Percentiles rank a stretch among this genome's conserved stretches.
Evolutionary conservation across 2,329 filamentous ascomycete genomes (phyloP).

Genomic region (Dactylonectria estremocensis): DNA sequence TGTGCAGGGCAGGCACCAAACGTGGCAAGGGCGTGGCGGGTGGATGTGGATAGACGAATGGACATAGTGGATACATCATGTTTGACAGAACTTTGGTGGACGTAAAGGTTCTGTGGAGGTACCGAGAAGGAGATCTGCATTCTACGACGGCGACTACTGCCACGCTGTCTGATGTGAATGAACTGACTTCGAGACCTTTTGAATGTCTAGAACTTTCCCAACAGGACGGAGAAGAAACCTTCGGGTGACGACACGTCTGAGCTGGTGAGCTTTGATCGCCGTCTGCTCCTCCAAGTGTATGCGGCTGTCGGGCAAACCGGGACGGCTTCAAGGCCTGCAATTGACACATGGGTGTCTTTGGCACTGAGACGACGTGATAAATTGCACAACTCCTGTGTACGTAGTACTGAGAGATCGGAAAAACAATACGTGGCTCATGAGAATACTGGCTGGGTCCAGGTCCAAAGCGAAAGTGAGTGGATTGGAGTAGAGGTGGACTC

Average conservation of each 20-base stretch:
- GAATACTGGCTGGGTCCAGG: conserved; percentile 5
- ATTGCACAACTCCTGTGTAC: background rate
- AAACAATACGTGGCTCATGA: conserved; percentile 1
- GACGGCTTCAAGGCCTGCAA: background rate
- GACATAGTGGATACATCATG: background rate
- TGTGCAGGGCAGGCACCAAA: conserved; percentile 8
- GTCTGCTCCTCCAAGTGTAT: background rate
- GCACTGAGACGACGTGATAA: conserved; percentile 1
- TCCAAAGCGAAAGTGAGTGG: conserved; percentile 5
- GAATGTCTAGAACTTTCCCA: conserved; percentile 8
- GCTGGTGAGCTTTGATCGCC: background rate
- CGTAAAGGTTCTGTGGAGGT: background rate
- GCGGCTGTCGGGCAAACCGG: background rate
- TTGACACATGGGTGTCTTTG: background rate
- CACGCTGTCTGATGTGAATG: conserved; percentile 23
- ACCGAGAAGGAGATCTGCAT: background rate
- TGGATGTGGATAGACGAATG: background rate
- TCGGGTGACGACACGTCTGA: background rate
- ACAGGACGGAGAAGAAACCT: conserved; percentile 1
- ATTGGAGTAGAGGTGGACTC: conserved; percentile 2
- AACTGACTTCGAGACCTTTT: conserved; percentile 16
- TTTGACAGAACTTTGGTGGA: background rate
- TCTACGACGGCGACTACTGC: conserved; percentile 7
- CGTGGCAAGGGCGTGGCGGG: conserved; percentile 16
- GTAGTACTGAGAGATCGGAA: conserved; percentile 17